Conservation (phyloP, 2,329 filamentous ascomycete species). For the Colletotrichum simmondsii region DNA sequence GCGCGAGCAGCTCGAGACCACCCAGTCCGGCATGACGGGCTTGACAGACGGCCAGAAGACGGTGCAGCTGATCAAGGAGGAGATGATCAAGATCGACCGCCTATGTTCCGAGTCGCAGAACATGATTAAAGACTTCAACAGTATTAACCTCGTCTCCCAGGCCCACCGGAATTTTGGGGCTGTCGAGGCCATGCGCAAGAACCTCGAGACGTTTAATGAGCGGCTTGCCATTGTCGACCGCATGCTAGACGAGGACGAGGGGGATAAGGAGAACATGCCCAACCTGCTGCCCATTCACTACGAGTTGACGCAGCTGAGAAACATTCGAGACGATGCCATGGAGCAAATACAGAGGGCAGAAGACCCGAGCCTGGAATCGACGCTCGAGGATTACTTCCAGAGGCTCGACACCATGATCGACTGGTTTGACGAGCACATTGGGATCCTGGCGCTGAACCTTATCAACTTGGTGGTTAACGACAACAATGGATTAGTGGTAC, state of each 20-base stretch:
- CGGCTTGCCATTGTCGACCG: slow-evolving; percentile 80
- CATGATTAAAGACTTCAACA: slow-evolving; percentile 96
- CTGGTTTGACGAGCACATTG: slow-evolving; percentile 96
- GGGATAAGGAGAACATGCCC: slow-evolving; percentile 88
- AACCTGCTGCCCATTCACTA: slow-evolving; percentile 92
- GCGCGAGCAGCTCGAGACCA: slow-evolving; percentile 92
- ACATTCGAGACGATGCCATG: slow-evolving; percentile 96
- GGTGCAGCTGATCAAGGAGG: slow-evolving; percentile 93
- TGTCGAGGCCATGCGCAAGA: slow-evolving; percentile 91
- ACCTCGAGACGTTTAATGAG: slow-evolving; percentile 87
- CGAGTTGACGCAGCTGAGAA: slow-evolving; percentile 88
- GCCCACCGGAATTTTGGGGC: slow-evolving; percentile 97
- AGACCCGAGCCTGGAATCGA: slow-evolving; percentile 80
- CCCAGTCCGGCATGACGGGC: slow-evolving; percentile 90
- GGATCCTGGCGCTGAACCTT: slow-evolving; percentile 86
- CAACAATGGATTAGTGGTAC: slow-evolving; percentile 89
- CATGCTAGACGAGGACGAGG: slow-evolving; percentile 85
- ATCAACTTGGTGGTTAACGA: slow-evolving; percentile 88
- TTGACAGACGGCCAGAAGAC: slow-evolving; percentile 91
- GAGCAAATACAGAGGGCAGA: slow-evolving; percentile 88
- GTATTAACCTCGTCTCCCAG: slow-evolving; percentile 91
- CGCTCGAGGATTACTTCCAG: slow-evolving; percentile 89
- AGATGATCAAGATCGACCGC: slow-evolving; percentile 98
- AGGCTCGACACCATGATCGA: slow-evolving; percentile 88
- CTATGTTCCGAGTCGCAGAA: slow-evolving; percentile 96